Evolutionary conservation across 768 basidiomycete genomes (phyloP), one percentile per base, ranked within the genome.

Genomic region (Ramaria sp.): DNA sequence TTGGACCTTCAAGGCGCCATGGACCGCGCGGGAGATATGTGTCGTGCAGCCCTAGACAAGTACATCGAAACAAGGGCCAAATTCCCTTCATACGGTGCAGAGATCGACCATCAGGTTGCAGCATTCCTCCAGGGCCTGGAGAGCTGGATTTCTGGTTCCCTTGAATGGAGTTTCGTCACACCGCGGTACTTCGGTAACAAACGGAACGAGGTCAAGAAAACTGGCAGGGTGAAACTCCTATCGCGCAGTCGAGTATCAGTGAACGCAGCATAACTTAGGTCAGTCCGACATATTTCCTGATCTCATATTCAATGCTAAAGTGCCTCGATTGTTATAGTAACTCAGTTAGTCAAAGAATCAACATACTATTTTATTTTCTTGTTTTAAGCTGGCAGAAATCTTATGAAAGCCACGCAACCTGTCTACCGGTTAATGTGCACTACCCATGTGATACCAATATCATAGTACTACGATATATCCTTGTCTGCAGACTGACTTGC

Each of bases 111-210:
- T 13, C 78, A 81, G 67, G 83, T 86, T 39, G 65, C 65, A 17
- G 57, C 60, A 10, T 77, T 75, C 56, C 58, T 75, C 24, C 63
- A 72, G 43, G 71, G 73, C 13, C 59, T 77, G 15, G 73, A 68
- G n/a, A 67, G 70, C 47, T 76, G 72, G 69, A 69, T 73, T 20
- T 78, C 84, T 34, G 86, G 83, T 70, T 81, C 79, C 41, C 68
- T 86, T 39, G 78, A 84, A 59, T 88, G 86, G 86, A 83, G 82
- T 65, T 86, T 85, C 68, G 75, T 78, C 68, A 79, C 80, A 2
- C 74, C 63, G 86, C n/a, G n/a, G n/a, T n/a, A n/a, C n/a, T n/a
- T n/a, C n/a, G n/a, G 83, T 15, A 69, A 70, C 38, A 63, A 78
- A 7, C 83, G 83, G 24, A 63, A 65, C 19, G 71, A 75, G 38